phyloP scores from a whole-genome alignment of 2,329 filamentous ascomycete species.

The Monosporascus ibericus region DNA sequence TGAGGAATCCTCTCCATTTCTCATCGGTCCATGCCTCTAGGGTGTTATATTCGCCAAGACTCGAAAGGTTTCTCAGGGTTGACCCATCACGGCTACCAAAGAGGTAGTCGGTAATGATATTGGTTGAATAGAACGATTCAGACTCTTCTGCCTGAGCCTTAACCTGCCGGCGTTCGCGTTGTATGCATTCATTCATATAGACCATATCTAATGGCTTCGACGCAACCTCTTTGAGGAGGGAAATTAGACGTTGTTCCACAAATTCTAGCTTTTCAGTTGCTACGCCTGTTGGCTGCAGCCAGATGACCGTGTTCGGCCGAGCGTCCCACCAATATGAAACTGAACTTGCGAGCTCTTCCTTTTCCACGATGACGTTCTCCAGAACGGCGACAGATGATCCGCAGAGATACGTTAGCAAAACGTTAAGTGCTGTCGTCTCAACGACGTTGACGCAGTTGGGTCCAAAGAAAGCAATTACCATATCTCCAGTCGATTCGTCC shows the following conservation, averaged over 20 bases:
- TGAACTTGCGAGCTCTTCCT: slow-evolving; percentile 83
- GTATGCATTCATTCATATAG: slow-evolving; percentile 84
- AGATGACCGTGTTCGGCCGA: slow-evolving; percentile 76
- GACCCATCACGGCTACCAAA: slow-evolving; percentile 84
- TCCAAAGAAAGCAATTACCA: slow-evolving; percentile 80
- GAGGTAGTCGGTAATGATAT: slow-evolving; percentile 86
- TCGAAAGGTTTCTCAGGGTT: slow-evolving; percentile 56
- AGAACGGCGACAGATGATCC: slow-evolving; percentile 89
- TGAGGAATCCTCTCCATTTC: slow-evolving; percentile 78
- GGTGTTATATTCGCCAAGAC: slow-evolving; percentile 55
- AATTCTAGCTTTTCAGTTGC: slow-evolving; percentile 77
- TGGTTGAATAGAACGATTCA: slow-evolving; percentile 73
- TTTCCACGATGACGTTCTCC: slow-evolving; percentile 88
- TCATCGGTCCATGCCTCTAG: slow-evolving; percentile 75
- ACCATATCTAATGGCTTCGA: slow-evolving; percentile 78
- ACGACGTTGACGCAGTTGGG: slow-evolving; percentile 70
- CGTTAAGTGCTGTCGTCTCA: slow-evolving; percentile 65
- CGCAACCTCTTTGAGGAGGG: slow-evolving; percentile 75
- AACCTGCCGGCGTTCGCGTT: slow-evolving; percentile 71
- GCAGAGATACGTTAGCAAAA: slow-evolving; percentile 79
- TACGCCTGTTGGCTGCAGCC: slow-evolving; percentile 80
- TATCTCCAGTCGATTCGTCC: slow-evolving; percentile 87
- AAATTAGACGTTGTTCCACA: slow-evolving; percentile 80
- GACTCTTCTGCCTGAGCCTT: slow-evolving; percentile 80
- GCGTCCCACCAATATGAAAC: slow-evolving; percentile 75